Evolutionary conservation across 108 stramenopile genomes (phyloP), one percentile per base, ranked within the genome.

Genomic region (Cyclotella distinguenda): DNA sequence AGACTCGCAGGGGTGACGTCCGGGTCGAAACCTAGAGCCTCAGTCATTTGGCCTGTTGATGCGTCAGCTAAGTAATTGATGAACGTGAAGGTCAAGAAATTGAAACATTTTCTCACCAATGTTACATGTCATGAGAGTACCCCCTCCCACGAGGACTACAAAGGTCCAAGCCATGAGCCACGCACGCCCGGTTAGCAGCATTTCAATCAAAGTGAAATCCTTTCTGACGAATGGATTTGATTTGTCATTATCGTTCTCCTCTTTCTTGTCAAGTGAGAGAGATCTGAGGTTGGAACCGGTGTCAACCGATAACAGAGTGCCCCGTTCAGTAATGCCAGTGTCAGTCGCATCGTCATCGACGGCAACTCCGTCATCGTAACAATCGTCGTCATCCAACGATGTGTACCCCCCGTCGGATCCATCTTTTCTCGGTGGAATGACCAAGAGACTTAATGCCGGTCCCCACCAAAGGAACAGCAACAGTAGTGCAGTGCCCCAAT

Each of bases 101-200:
- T 9, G 6, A 4, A 60, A 19, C 25, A 27, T 62, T 32, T 13
- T n/a, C 52, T 66, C 30, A 66, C 66, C 87, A 38, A 93, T 79
- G 47, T 93, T 93, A 59, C 87, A 89, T 6, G 87, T 93, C 72
- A 88, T 86, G 4, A 93, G 80, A 16, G 85, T 93, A 2, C 91
- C 91, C 34, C 80, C 85, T 18, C 91, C 91, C 16, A 82, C 69
- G 2, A 93, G 66, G 60, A 93, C 84, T 10, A 85, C 72, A 25
- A 71, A 74, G 1, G 86, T 88, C 84, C 86, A 93, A 21, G 86
- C 72, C 81, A 90, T 82, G 13, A 93, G 79, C 88, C 88, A 85
- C 8, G 91, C 87, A 2, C 82, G 48, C 4, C 61, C 53, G 0
- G 91, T 85, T 23, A 60, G 64, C 15, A 93, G 66, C 91, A 93